Conservation (phyloP, 2,329 filamentous ascomycete species). For the Aureobasidium sp. region DNA sequence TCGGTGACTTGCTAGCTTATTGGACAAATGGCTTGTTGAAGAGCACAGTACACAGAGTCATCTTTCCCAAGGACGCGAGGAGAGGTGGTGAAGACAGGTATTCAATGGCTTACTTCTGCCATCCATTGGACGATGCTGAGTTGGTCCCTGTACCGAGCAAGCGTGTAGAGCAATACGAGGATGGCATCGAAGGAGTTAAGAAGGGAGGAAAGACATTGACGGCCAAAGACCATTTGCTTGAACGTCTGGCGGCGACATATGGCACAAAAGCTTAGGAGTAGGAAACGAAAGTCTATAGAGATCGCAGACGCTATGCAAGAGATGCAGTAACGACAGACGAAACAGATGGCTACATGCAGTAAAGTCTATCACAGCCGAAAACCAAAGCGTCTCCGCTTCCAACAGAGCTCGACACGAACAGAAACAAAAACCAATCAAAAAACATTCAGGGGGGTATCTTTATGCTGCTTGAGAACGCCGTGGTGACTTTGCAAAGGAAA, state of each 20-base stretch:
- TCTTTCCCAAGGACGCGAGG: constrained; percentile 47
- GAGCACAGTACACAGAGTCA: constrained; percentile 81
- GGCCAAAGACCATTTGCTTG: constrained; percentile 50
- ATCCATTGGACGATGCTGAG: constrained; percentile 47
- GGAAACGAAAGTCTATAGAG: background rate
- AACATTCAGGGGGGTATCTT: background rate
- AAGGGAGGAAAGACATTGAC: constrained; percentile 42
- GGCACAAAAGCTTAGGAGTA: constrained; percentile 24
- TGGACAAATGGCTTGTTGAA: constrained; percentile 87
- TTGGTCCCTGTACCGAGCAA: constrained; percentile 48
- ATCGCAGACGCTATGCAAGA: background rate
- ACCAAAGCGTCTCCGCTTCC: background rate
- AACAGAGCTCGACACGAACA: background rate
- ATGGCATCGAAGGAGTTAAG: constrained; percentile 23
- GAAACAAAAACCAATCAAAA: background rate
- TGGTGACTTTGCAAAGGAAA: background rate
- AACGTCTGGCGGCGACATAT: constrained; percentile 52
- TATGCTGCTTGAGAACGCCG: background rate
- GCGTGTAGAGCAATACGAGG: constrained; percentile 35
- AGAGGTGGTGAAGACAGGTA: constrained; percentile 42
- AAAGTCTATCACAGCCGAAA: background rate
- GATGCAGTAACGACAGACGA: background rate
- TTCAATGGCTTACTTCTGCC: constrained; percentile 55
- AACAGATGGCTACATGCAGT: background rate
- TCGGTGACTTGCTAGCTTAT: constrained; percentile 66